phyloP scores from a whole-genome alignment of 2,329 filamentous ascomycete genomes.

The Trichophyton verrucosum region DNA sequence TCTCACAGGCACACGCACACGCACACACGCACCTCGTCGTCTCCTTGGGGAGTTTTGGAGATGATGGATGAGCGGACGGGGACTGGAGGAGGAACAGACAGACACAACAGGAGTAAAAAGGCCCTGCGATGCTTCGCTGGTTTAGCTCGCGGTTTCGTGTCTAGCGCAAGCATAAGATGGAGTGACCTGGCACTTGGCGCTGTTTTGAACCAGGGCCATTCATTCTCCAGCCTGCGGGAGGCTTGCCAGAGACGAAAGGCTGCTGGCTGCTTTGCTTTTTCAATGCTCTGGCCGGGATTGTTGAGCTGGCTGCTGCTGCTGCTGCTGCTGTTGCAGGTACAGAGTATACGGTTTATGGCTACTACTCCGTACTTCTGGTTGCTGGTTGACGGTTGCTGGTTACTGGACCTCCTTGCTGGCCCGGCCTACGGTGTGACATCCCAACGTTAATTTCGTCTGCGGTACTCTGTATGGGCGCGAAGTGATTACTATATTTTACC shows the following conservation, averaged over 20 bases:
- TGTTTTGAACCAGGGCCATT: conserved; percentile 8
- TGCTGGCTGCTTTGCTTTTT: neutral
- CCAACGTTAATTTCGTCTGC: neutral
- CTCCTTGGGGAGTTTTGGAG: neutral
- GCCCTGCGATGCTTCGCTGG: neutral
- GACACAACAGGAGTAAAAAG: neutral
- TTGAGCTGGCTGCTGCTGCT: neutral
- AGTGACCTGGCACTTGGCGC: conserved; percentile 12
- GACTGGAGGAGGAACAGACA: neutral
- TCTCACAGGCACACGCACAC: too few relatives aligned
- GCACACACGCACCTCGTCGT: neutral
- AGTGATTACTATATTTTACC: neutral
- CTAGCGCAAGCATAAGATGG: conserved; percentile 4
- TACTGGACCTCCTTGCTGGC: too few relatives aligned
- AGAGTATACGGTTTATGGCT: too few relatives aligned
- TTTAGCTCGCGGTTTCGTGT: conserved; percentile 7
- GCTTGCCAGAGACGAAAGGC: neutral
- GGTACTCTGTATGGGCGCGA: neutral
- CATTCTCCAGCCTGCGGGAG: conserved; percentile 2
- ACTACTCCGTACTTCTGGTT: too few relatives aligned
- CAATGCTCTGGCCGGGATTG: neutral
- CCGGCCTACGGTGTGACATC: neutral
- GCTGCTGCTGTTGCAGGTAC: too few relatives aligned
- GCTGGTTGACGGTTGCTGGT: too few relatives aligned
- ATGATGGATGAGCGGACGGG: neutral